Conservation (phyloP, 2,329 filamentous ascomycete species). For the Achaetomium macrosporum region DNA sequence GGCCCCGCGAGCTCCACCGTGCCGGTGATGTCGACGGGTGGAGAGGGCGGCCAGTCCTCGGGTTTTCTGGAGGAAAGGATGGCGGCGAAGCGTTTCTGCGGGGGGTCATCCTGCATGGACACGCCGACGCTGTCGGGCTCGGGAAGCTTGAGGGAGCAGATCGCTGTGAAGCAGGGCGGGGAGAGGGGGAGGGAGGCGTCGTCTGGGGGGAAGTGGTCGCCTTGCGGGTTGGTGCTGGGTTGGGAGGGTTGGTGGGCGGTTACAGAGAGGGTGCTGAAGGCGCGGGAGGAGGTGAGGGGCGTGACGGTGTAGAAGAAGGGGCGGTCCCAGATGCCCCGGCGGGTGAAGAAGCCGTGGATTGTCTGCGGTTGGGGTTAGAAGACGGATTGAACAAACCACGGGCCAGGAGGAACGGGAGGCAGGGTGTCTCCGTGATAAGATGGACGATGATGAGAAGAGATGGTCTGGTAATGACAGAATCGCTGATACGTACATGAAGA, state of each 20-base stretch:
- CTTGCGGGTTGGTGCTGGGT: conserved; percentile 31
- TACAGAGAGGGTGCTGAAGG: conserved; percentile 46
- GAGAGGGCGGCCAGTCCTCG: conserved; percentile 40
- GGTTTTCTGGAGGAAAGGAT: conserved; percentile 36
- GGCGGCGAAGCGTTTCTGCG: conserved; percentile 38
- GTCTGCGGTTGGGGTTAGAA: conserved; percentile 33
- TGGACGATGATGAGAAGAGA: background rate
- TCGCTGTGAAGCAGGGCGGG: conserved; percentile 43
- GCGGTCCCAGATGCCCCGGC: conserved; percentile 40
- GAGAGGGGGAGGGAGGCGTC: conserved; percentile 37
- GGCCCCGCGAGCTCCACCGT: conserved; percentile 33
- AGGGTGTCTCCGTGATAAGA: background rate
- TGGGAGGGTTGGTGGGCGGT: conserved; percentile 42
- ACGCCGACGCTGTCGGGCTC: conserved; percentile 31
- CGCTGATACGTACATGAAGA: conserved; percentile 35
- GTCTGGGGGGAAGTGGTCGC: conserved; percentile 34
- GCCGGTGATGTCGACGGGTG: conserved; percentile 41
- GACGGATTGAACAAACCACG: too few species aligned
- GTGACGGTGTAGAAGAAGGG: conserved; percentile 49
- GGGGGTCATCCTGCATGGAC: conserved; percentile 35
- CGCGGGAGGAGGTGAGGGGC: conserved; percentile 39
- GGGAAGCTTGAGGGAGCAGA: conserved; percentile 47
- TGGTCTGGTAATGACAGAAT: too few species aligned
- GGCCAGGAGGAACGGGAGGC: too few species aligned
- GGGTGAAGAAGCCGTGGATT: conserved; percentile 51